These are phyloP conservation scores for Suhomyces wounanorum DNA, from an alignment of 1,139 yeast species.

Conservation along the genomic window DNA sequence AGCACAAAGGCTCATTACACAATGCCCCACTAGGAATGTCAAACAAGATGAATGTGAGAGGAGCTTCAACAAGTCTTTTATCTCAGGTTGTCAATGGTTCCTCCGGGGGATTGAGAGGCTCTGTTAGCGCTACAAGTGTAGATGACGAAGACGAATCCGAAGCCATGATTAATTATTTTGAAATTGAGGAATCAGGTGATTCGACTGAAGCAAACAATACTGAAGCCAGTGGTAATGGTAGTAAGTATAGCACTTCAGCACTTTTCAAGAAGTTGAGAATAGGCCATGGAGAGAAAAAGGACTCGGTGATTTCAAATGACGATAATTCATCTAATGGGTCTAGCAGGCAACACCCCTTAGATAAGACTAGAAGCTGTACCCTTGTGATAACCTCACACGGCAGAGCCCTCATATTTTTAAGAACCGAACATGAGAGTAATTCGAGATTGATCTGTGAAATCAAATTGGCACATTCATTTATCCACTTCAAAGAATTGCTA, in stretches of 20 bases:
- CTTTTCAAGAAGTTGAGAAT: slow-evolving; percentile 21
- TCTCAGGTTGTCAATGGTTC: slow-evolving; percentile 61
- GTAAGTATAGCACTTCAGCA: slow-evolving; percentile 19
- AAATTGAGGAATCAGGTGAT: slow-evolving; percentile 22
- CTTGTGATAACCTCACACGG: slow-evolving; percentile 58
- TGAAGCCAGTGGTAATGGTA: slow-evolving; percentile 5
- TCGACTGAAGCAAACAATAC: slow-evolving; percentile 15
- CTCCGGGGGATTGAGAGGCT: slow-evolving; percentile 32
- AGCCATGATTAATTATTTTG: slow-evolving; percentile 33
- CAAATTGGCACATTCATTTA: slow-evolving; percentile 46
- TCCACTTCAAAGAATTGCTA: slow-evolving; percentile 58
- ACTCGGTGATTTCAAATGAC: slow-evolving; percentile 3
- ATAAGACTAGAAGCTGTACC: slow-evolving; percentile 45
- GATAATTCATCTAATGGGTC: slow-evolving; percentile 4
- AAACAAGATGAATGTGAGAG: slow-evolving; percentile 25
- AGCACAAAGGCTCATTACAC: slow-evolving; percentile 55
- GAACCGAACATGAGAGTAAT: slow-evolving; percentile 35
- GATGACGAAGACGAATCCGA: slow-evolving; percentile 27
- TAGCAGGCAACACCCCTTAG: slow-evolving; percentile 28
- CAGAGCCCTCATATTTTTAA: slow-evolving; percentile 50
- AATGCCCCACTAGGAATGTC: slow-evolving; percentile 59
- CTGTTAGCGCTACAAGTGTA: slow-evolving; percentile 14
- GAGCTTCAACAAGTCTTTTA: slow-evolving; percentile 27
- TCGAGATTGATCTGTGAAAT: slow-evolving; percentile 52
- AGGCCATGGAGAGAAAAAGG: slow-evolving; percentile 22